Evolutionary conservation across 441 rosid genomes (phyloP).

Genomic region (Corymbia citriodora): DNA sequence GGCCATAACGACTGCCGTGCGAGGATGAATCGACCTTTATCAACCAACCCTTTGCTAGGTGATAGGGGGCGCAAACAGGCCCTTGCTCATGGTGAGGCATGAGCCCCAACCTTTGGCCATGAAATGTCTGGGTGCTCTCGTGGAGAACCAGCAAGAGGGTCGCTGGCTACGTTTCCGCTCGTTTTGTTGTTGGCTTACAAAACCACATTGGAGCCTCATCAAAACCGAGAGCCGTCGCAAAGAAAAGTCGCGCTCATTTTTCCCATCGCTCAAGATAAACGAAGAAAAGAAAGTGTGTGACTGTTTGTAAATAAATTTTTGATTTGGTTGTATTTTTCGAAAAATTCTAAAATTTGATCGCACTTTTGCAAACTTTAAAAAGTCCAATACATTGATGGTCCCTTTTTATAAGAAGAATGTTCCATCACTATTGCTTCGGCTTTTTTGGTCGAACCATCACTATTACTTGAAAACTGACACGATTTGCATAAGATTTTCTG

Average conservation of each 20-base stretch:
- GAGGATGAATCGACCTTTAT: background rate
- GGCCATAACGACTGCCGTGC: background rate
- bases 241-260: background rate
- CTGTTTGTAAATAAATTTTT: background rate
- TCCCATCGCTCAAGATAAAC: background rate
- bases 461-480: background rate
- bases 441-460: background rate
- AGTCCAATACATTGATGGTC: background rate
- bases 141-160: background rate
- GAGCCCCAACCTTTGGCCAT: background rate
- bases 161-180: background rate
- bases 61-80: background rate
- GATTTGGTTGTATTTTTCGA: background rate
- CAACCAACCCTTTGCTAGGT: background rate
- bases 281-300: background rate
- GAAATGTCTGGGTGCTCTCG: background rate
- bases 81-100: background rate
- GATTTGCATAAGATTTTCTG: background rate
- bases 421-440: background rate
- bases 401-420: background rate
- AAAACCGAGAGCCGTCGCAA: background rate
- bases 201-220: background rate
- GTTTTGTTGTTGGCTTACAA: background rate
- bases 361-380: background rate
- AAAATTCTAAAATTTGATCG: background rate